Evolutionary conservation across 148 eudicot genomes (phyloP).

Genomic region (Cornus kousa): DNA sequence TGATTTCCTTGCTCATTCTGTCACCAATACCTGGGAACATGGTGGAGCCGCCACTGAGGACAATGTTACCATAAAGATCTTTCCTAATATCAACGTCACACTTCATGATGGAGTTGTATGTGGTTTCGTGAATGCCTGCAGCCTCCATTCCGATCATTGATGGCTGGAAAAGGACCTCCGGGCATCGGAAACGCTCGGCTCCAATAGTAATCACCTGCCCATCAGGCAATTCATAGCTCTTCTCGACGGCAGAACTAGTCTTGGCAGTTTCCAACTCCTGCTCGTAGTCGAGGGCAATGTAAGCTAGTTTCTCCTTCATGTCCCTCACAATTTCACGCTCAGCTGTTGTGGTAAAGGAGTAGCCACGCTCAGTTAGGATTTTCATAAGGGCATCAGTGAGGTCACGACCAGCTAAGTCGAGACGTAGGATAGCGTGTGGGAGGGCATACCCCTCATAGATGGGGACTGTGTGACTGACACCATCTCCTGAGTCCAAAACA

Average conservation of each 20-base stretch:
- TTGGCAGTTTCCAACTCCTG: conserved; percentile 59
- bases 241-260: conserved; percentile 60
- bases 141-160: conserved; percentile 70
- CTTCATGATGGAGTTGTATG: conserved; percentile 50
- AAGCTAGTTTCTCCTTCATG: conserved; percentile 51
- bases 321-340: conserved; percentile 70
- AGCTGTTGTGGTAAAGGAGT: conserved; percentile 53
- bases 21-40: conserved; percentile 61
- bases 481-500: conserved; percentile 55
- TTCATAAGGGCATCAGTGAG: conserved; percentile 59
- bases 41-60: conserved; percentile 61
- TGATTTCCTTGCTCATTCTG: conserved; percentile 62
- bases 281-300: conserved; percentile 59
- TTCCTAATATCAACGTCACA: conserved; percentile 52
- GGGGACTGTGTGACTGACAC: conserved; percentile 59
- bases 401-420: conserved; percentile 63
- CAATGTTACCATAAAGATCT: conserved; percentile 51
- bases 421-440: conserved; percentile 55
- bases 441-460: conserved; percentile 51
- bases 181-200: conserved; percentile 67
- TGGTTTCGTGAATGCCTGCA: conserved; percentile 56
- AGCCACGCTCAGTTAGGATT: conserved; percentile 54
- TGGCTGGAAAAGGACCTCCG: conserved; percentile 72
- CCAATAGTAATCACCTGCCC: conserved; percentile 64
- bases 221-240: conserved; percentile 65